Conservation (phyloP, 163 green algal species). For the Prototheca cutis region DNA sequence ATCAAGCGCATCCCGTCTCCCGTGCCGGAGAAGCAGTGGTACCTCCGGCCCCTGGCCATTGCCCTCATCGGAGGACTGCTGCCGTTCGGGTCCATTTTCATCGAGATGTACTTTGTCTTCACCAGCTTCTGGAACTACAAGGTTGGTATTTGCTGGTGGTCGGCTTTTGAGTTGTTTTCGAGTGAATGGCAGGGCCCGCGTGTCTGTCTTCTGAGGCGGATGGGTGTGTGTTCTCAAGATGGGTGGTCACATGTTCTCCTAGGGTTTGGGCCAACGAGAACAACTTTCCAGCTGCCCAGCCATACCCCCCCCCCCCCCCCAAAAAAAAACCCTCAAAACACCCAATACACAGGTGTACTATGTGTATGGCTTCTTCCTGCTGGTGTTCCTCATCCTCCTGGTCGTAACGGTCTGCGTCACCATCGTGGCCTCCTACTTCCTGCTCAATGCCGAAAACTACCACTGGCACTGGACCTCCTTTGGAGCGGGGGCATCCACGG, state of each 20-base stretch:
- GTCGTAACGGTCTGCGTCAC: conserved; percentile 86
- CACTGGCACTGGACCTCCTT: conserved; percentile 97
- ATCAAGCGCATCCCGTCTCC: conserved; percentile 93
- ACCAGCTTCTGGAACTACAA: conserved; percentile 97
- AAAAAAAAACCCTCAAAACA: neutral
- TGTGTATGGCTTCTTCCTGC: conserved; percentile 96
- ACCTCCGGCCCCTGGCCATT: conserved; percentile 70
- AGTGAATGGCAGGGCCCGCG: no score
- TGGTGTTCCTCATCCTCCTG: conserved; percentile 91
- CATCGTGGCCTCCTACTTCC: conserved; percentile 94
- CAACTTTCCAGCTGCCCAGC: no score
- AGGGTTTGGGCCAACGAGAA: no score
- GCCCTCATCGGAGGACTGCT: conserved; percentile 76
- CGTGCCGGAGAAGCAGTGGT: conserved; percentile 85
- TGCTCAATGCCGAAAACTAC: conserved; percentile 98
- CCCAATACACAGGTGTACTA: conserved; percentile 79
- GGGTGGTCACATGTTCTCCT: no score
- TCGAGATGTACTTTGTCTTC: conserved; percentile 98
- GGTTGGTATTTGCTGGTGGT: no score
- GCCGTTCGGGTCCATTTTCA: conserved; percentile 98
- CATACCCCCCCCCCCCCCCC: neutral
- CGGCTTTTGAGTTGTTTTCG: no score
- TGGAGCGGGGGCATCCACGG: conserved; percentile 64
- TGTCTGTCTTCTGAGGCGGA: no score
- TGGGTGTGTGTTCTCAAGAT: no score